These are phyloP conservation scores for Ophiognomonia clavigignenti-juglandacearum DNA, from an alignment of 2,329 filamentous ascomycete species.

Conservation along the genomic window DNA sequence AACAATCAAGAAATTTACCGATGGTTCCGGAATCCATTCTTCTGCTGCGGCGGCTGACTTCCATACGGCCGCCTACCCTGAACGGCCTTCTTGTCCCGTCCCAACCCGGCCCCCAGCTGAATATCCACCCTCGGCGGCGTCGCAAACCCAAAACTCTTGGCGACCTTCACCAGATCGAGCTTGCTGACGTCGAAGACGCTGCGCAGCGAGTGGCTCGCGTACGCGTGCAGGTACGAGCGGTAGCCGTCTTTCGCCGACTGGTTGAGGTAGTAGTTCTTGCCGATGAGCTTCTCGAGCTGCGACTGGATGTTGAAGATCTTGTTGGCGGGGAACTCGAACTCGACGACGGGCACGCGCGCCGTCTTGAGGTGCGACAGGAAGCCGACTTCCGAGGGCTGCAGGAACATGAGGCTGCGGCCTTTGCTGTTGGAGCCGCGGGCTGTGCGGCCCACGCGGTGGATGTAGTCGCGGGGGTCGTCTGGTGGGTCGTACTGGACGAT, in stretches of 20 bases:
- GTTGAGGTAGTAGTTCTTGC: slow-evolving; percentile 95
- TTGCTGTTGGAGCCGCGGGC: slow-evolving; percentile 79
- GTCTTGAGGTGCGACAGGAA: slow-evolving; percentile 90
- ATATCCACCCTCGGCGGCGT: slow-evolving; percentile 77
- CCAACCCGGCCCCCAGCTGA: slow-evolving; percentile 70
- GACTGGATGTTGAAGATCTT: slow-evolving; percentile 89
- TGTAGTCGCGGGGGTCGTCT: slow-evolving; percentile 86
- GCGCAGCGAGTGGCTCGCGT: slow-evolving; percentile 78
- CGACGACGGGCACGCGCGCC: slow-evolving; percentile 85
- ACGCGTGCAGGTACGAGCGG: slow-evolving; percentile 89
- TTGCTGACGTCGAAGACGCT: slow-evolving; percentile 83
- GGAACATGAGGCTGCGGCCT: slow-evolving; percentile 86
- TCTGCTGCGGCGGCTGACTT: slow-evolving; percentile 64
- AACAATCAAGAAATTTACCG: background rate
- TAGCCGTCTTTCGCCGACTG: slow-evolving; percentile 77
- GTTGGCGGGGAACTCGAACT: slow-evolving; percentile 90
- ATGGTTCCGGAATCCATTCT: slow-evolving; percentile 13
- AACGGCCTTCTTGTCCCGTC: slow-evolving; percentile 65
- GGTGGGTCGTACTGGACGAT: slow-evolving; percentile 95
- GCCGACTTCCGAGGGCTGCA: slow-evolving; percentile 86
- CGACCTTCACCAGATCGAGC: slow-evolving; percentile 76
- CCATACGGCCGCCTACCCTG: slow-evolving; percentile 66
- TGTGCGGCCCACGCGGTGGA: slow-evolving; percentile 93
- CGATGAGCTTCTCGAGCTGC: slow-evolving; percentile 90
- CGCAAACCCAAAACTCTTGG: slow-evolving; percentile 77